Evolutionary conservation across 208 protist genomes (phyloP).

Genomic region (Leptomonas seymouri): DNA sequence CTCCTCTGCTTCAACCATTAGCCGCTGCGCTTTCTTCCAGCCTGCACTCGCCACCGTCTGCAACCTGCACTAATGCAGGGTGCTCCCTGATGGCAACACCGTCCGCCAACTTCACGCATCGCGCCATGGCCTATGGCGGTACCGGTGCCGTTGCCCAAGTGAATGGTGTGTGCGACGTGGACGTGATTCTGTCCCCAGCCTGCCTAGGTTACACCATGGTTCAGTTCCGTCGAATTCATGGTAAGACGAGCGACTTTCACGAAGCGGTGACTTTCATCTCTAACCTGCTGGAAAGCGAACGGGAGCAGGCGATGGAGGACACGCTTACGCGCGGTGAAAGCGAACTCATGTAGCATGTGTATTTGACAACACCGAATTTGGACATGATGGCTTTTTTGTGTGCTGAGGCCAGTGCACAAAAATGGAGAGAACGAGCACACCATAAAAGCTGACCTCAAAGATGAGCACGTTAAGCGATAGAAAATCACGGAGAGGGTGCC

Average conservation of each 20-base stretch:
- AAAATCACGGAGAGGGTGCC: too few species aligned
- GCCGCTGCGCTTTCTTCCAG: not conserved
- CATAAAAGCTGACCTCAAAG: too few species aligned
- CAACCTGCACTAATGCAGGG: not conserved
- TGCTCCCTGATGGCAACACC: not conserved
- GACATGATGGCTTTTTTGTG: too few species aligned
- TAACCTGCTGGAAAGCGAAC: constrained; percentile 69
- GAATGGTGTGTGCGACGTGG: constrained; percentile 76
- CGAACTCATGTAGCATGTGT: constrained; percentile 64
- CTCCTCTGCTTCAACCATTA: not conserved
- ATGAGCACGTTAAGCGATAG: too few species aligned
- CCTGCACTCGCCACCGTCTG: not conserved
- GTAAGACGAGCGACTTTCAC: constrained; percentile 85
- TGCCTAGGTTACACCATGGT: constrained; percentile 82
- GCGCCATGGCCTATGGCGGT: constrained; percentile 54
- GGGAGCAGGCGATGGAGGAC: constrained; percentile 84
- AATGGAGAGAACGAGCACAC: too few species aligned
- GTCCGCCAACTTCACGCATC: constrained; percentile 41
- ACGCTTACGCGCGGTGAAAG: constrained; percentile 84
- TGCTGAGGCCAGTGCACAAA: too few species aligned
- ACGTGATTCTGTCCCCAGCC: constrained; percentile 78
- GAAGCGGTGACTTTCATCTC: constrained; percentile 85
- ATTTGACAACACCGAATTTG: not conserved
- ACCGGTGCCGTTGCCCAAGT: constrained; percentile 44
- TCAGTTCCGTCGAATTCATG: constrained; percentile 79